Evolutionary conservation across 2,329 filamentous ascomycete species (phyloP).

Genomic region (Cytospora mali): DNA sequence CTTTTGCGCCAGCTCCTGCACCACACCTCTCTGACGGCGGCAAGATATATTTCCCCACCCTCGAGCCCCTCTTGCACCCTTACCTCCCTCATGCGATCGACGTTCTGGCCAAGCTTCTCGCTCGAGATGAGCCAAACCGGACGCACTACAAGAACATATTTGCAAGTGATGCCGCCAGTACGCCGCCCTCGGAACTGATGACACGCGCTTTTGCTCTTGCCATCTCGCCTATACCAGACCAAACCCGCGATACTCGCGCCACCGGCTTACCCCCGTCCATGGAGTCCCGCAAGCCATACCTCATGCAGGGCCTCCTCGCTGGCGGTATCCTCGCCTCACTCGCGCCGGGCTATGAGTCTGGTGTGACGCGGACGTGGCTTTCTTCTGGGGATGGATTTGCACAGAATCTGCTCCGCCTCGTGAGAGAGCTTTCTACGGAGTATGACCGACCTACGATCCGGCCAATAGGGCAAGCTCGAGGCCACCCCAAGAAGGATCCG

Average conservation of each 20-base stretch:
- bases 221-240: conserved; percentile 80
- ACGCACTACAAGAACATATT: conserved; percentile 84
- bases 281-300: conserved; percentile 81
- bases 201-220: conserved; percentile 86
- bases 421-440: conserved; percentile 70
- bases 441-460: conserved; percentile 53
- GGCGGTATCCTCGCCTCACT: conserved; percentile 85
- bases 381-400: conserved; percentile 83
- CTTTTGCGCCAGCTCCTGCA: conserved; percentile 81
- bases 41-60: conserved; percentile 74
- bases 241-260: conserved; percentile 55
- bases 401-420: conserved; percentile 74
- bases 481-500: conserved; percentile 47
- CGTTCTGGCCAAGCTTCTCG: conserved; percentile 85
- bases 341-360: conserved; percentile 63
- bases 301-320: conserved; percentile 90
- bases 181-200: conserved; percentile 74
- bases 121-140: conserved; percentile 90
- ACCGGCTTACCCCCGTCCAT: conserved; percentile 67
- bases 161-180: conserved; percentile 65
- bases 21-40: conserved; percentile 55
- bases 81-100: conserved; percentile 92
- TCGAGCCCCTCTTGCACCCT: conserved; percentile 78
- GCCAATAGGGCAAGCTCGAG: conserved; percentile 38
- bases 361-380: conserved; percentile 78